phyloP scores from a whole-genome alignment of 352 stramenopile genomes.

The Phytopythium helicoides region DNA sequence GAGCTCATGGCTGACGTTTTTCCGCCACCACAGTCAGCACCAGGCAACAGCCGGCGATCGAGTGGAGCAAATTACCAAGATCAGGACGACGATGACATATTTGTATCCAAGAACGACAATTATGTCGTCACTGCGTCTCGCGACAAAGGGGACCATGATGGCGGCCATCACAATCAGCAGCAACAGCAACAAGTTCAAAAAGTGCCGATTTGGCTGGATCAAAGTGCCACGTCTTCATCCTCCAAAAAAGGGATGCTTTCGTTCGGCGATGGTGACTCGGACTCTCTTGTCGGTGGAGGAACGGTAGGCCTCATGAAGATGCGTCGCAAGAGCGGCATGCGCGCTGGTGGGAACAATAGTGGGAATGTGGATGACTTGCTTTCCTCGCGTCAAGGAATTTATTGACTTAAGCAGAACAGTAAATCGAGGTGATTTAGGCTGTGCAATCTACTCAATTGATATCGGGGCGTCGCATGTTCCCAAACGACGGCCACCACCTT shows the following conservation, averaged over 20 bases:
- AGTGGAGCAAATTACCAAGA: slow-evolving; percentile 10
- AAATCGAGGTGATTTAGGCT: no score
- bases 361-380: slow-evolving; percentile 15
- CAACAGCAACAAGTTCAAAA: slow-evolving; percentile 26
- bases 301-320: slow-evolving; percentile 68
- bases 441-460: slow-evolving; percentile 3
- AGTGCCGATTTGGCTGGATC: slow-evolving; percentile 60
- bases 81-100: slow-evolving; percentile 18
- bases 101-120: slow-evolving; percentile 34
- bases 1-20: slow-evolving; percentile 60
- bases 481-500: not conserved
- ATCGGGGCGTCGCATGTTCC: not conserved
- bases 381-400: slow-evolving; percentile 14
- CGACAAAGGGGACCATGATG: slow-evolving; percentile 3
- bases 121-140: slow-evolving; percentile 22
- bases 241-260: slow-evolving; percentile 20
- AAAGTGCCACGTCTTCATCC: slow-evolving; percentile 9
- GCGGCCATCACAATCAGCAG: not conserved
- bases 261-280: slow-evolving; percentile 29
- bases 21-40: slow-evolving; percentile 62
- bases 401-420: slow-evolving; percentile 3
- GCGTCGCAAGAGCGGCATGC: slow-evolving; percentile 49
- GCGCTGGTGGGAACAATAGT: slow-evolving; percentile 44
- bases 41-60: slow-evolving; percentile 48
- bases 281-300: slow-evolving; percentile 44